A percentile compares a stretch with the other conserved stretches of the same genome.
Conservation (phyloP, 352 stramenopile genomes). For the Globisporangium perplexum region DNA sequence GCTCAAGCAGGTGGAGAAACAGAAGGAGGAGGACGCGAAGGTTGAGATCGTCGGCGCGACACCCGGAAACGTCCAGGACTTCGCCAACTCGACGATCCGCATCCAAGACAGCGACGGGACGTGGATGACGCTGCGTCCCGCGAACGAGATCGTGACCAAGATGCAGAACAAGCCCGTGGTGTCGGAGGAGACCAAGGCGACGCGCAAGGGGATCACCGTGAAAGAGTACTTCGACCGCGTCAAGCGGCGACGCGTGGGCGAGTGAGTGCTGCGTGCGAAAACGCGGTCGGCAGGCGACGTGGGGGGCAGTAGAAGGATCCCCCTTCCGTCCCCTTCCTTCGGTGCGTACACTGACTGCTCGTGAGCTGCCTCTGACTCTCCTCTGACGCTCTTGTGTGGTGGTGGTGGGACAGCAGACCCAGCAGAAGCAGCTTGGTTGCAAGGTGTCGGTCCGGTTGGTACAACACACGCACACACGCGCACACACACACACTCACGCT, state of each 20-base stretch:
- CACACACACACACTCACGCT: neutral
- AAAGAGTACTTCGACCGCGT: constrained; percentile 87
- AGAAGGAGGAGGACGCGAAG: constrained; percentile 25
- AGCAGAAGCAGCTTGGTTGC: too few species aligned
- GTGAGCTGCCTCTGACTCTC: too few species aligned
- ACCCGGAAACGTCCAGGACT: constrained; percentile 53
- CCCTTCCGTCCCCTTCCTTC: neutral
- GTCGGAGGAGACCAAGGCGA: constrained; percentile 59
- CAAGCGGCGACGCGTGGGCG: constrained; percentile 51
- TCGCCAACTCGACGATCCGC: constrained; percentile 70
- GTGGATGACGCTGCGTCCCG: constrained; percentile 76
- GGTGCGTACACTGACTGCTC: too few species aligned
- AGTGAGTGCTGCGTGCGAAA: constrained; percentile 16
- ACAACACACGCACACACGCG: too few species aligned
- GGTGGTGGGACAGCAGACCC: too few species aligned
- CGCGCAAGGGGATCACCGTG: constrained; percentile 72
- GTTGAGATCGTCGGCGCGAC: constrained; percentile 60
- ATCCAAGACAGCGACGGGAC: constrained; percentile 81
- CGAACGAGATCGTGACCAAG: constrained; percentile 75
- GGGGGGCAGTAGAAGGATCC: neutral
- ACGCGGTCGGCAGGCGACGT: too few species aligned
- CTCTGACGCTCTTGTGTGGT: too few species aligned
- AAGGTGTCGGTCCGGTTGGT: too few species aligned
- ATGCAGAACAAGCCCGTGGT: constrained; percentile 64
- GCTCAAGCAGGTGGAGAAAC: constrained; percentile 23